These are phyloP conservation scores for Monilinia aucupariae DNA, from an alignment of 2,329 filamentous ascomycete species.

Conservation along the genomic window DNA sequence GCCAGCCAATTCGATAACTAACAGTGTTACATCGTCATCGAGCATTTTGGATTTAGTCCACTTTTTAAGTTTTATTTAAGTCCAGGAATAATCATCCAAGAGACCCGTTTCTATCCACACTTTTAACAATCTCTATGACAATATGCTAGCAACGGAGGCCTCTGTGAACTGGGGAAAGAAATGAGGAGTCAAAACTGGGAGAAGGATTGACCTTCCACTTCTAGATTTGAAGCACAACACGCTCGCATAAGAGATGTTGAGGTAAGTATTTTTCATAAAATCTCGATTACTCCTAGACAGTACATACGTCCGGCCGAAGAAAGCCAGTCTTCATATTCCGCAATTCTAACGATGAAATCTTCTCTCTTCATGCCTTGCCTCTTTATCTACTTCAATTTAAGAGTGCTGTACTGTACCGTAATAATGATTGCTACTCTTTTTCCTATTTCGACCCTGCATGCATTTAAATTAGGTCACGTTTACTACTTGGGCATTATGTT, in stretches of 20 bases:
- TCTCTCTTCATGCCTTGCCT: not conserved
- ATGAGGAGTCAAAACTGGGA: not conserved
- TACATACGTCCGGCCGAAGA: not conserved
- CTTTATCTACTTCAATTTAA: not conserved
- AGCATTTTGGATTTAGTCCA: not conserved
- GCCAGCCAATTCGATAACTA: not conserved
- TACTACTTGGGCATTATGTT: too few relatives aligned
- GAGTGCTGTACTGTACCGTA: too few relatives aligned
- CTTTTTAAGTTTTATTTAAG: not conserved
- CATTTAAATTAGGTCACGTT: not conserved
- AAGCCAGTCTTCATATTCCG: not conserved
- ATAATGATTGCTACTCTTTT: not conserved
- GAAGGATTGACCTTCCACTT: not conserved
- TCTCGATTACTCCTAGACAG: not conserved
- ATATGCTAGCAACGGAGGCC: not conserved
- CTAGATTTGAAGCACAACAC: not conserved
- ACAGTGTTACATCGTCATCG: not conserved
- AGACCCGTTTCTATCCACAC: not conserved
- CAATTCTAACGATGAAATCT: slow-evolving; percentile 3
- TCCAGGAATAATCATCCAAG: not conserved
- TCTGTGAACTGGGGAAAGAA: not conserved
- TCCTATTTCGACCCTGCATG: not conserved
- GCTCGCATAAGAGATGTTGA: not conserved
- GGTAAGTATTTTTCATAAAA: not conserved
- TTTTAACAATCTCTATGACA: not conserved